Base-by-base conservation (phyloP, 306 rosid species). In the Ormosia emarginata region DNA sequence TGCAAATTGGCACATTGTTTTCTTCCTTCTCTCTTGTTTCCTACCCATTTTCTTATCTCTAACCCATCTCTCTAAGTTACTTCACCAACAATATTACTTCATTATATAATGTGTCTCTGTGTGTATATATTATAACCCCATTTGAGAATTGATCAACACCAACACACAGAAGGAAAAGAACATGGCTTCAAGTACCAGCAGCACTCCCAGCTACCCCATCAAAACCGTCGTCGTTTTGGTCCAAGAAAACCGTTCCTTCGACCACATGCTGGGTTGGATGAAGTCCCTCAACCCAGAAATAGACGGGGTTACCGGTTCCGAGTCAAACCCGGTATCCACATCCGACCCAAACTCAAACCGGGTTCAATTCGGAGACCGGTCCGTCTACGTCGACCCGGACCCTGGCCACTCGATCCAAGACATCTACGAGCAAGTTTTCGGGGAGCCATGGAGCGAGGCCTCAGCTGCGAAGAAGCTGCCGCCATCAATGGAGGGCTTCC, bases 251-350 rank as follows among this genome's bases (percentile, higher is more conserved):
- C 96, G 98, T 36, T 94, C 97, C 64, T 94, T 94, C 73, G 98
- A 94, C 82, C 97, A 94, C 91, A 87, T 94, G 78, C 59, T 94
- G 2, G 98, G 98, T 8, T 94, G 97, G 98, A 88, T 91, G 95
- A 94, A 91, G 59, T 74, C 95, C 32, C 71, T 89, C 37, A 89
- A 92, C 84, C 88, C 91, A 0, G 85, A 88, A 47, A 94, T 94
- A 67, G 61, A 90, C 43, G 98, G 98, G 8, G 93, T 94, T 8
- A 82, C 85, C 5, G 86, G 88, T 14, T 46, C 85, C n/a, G 88
- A 88, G 39, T 92, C 91, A 0, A 92, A 89, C 49, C 90, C 84
- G 2, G 49, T 88, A 56, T 88, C 97, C 29, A 80, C 92, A 2
- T 44, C 90, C 52, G 83, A 87, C 57, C 77, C 90, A 0, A 85